Conservation (phyloP, 352 stramenopile genomes). For the Elongisporangium senticosum region DNA sequence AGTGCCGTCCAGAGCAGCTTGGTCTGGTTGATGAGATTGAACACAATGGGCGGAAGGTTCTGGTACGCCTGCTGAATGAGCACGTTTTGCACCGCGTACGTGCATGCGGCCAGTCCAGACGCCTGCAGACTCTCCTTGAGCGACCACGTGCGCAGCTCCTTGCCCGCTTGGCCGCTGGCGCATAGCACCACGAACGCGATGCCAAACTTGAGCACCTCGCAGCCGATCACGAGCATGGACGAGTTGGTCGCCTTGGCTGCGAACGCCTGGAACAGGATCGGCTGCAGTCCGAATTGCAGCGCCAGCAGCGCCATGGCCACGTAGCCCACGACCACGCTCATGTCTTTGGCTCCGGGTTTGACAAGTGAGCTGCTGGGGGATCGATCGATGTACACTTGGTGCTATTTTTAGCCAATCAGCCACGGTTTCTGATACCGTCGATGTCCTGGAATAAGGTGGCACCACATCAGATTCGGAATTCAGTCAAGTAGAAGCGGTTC, state of each 20-base stretch:
- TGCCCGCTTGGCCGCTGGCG: constrained; percentile 22
- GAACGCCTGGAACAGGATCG: constrained; percentile 81
- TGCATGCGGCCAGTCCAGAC: constrained; percentile 74
- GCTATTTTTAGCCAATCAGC: too few relatives aligned
- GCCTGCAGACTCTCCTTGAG: constrained; percentile 47
- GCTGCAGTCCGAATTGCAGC: constrained; percentile 80
- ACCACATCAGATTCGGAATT: too few relatives aligned
- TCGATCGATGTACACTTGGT: too few relatives aligned
- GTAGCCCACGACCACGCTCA: constrained; percentile 17
- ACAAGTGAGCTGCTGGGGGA: too few relatives aligned
- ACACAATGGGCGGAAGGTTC: constrained; percentile 74
- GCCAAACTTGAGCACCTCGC: constrained; percentile 66
- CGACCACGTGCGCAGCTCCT: constrained; percentile 48
- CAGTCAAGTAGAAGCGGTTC: too few relatives aligned
- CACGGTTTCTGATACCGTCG: too few relatives aligned
- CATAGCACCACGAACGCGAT: constrained; percentile 44
- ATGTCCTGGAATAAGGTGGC: too few relatives aligned
- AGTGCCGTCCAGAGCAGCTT: constrained; percentile 80
- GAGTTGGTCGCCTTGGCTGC: constrained; percentile 41
- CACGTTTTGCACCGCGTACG: constrained; percentile 85
- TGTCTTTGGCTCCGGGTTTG: too few relatives aligned
- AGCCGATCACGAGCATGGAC: constrained; percentile 70
- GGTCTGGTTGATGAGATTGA: constrained; percentile 87
- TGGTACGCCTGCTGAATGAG: constrained; percentile 83
- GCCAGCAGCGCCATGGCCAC: constrained; percentile 60